Evolutionary conservation across 129 eudicot genomes (phyloP).

Genomic region (Oenanthe sinensis): DNA sequence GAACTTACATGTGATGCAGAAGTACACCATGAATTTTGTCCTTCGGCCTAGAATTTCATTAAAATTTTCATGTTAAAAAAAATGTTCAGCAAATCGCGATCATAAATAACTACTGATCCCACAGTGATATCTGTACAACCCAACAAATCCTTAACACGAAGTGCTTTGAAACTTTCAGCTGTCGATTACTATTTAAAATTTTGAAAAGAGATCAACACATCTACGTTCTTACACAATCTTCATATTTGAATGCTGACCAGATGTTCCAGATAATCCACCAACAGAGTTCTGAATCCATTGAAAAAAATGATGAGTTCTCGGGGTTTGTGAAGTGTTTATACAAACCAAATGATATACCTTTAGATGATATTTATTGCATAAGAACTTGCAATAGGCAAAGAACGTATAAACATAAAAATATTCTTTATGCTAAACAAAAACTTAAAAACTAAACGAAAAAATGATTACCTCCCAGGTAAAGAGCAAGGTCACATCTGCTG

Average conservation of each 20-base stretch:
- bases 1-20: slow-evolving; percentile 50
- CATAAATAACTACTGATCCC: neutral
- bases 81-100: neutral
- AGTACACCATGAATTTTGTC: slow-evolving; percentile 44
- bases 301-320: neutral
- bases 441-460: too few species aligned
- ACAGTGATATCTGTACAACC: neutral
- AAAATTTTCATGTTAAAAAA: neutral
- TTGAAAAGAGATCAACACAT: slow-evolving; percentile 2
- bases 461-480: slow-evolving; percentile 50
- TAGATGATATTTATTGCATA: slow-evolving; percentile 1
- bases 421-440: neutral
- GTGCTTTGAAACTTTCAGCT: neutral
- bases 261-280: slow-evolving; percentile 49
- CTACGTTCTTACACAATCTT: slow-evolving; percentile 32
- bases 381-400: neutral
- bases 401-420: neutral
- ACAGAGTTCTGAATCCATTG: slow-evolving; percentile 43
- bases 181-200: neutral
- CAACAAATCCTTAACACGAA: neutral
- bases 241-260: slow-evolving; percentile 53
- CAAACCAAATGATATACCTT: slow-evolving; percentile 5
- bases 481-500: slow-evolving; percentile 51
- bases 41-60: slow-evolving; percentile 27
- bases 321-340: neutral